Base-by-base conservation (phyloP, 2,329 filamentous ascomycete genomes). In the Verruconis gallopava region DNA sequence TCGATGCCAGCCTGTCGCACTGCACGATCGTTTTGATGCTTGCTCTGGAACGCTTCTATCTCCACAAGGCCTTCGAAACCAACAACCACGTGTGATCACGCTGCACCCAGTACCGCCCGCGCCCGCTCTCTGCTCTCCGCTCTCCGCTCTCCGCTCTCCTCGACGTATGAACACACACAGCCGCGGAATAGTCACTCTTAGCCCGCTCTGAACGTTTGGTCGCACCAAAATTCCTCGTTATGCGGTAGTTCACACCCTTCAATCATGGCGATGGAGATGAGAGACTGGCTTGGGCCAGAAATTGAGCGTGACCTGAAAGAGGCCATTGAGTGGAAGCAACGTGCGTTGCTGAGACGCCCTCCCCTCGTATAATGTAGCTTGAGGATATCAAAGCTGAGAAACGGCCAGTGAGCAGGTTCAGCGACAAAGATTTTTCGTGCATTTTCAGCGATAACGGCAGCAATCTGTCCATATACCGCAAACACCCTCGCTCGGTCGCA, bases 391-490 rank as follows among this genome's bases (percentile, higher is more conserved):
- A 34, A 35, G 18, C 18, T 36, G 33, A 36, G 6, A 19, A 19
- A 9, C 9, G 6, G 18, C 12, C 33, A 36, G 33, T 14, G 6
- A 9, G 18, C 6, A 15, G 6, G 9, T 36, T 19, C 33, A 6
- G 6, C 33, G 18, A 36, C 12, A 9, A 9, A n/a, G 18, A 19
- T 17, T 19, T 14, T 17, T 14, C 33, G 6, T 6, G 9, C 33
- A 36, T n/a, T 17, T 36, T 14, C 15, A 21, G 6, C 12, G 30
- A 42, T 20, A 33, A 42, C 11, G 40, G 40, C 30, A 42, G 40
- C 32, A 42, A 36, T 21, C 21, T 42, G 4, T 42, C 18, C 19
- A 22, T 20, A 5, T 5, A 13, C n/a, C 20, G 22, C 11, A 12
- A 4, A 9, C 18, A 21, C 13, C 22, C 13, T 2, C 15, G 19